Conservation (phyloP, 2,329 filamentous ascomycete species). For the Myriosclerotinia scirpicola region DNA sequence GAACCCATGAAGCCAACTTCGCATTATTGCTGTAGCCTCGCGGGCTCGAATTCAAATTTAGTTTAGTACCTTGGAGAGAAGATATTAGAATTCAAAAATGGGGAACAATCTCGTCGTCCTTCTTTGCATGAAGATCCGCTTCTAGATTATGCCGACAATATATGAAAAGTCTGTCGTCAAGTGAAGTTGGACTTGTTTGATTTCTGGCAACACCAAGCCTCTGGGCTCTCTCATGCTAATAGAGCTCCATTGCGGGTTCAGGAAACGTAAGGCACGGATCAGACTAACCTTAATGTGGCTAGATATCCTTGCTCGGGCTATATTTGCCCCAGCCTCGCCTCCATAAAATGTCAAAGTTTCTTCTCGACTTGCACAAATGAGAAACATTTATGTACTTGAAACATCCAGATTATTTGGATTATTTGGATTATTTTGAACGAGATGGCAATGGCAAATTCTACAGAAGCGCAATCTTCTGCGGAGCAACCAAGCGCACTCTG, state of each 20-base stretch:
- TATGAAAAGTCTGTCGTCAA: not conserved
- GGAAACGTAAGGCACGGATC: conserved; percentile 23
- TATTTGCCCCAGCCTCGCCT: conserved; percentile 19
- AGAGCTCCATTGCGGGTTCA: conserved; percentile 15
- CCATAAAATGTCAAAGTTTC: conserved; percentile 9
- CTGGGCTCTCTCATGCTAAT: not conserved
- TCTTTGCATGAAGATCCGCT: not conserved
- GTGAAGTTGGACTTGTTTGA: conserved; percentile 11
- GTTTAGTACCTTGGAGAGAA: not conserved
- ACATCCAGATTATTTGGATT: conserved; percentile 7
- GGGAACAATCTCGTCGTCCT: not conserved
- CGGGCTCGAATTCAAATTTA: conserved; percentile 14
- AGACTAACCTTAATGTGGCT: conserved; percentile 10
- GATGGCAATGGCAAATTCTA: conserved; percentile 25
- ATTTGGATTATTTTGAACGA: not conserved
- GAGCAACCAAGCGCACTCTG: conserved; percentile 27
- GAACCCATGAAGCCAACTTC: conserved; percentile 52
- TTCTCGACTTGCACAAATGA: conserved; percentile 5
- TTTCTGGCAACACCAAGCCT: conserved; percentile 12
- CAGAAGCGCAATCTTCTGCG: conserved; percentile 12
- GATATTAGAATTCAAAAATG: conserved; percentile 16
- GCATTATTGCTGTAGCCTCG: conserved; percentile 50
- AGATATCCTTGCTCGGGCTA: not conserved
- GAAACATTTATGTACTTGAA: conserved; percentile 22
- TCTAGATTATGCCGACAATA: not conserved